Evolutionary conservation across 371 early-diverging fungal genomes (phyloP).

Genomic region (Mucor lusitanicus): DNA sequence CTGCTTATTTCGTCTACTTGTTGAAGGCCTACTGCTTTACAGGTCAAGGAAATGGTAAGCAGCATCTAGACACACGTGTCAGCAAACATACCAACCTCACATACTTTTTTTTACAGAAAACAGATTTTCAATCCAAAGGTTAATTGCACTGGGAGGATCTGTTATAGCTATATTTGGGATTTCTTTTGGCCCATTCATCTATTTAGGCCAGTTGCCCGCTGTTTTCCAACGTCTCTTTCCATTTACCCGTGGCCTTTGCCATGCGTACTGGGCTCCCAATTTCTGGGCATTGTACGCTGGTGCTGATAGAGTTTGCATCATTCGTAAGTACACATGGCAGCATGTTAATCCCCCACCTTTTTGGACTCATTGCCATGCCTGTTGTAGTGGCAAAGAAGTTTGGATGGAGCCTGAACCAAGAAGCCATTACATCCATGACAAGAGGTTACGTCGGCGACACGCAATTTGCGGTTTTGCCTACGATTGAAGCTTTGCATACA

Average conservation of each 20-base stretch:
- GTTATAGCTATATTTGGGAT: slow-evolving; percentile 71
- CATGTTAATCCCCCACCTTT: not conserved
- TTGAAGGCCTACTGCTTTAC: slow-evolving; percentile 82
- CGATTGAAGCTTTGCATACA: slow-evolving; percentile 74
- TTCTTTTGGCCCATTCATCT: slow-evolving; percentile 86
- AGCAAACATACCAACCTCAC: not conserved
- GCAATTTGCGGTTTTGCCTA: slow-evolving; percentile 79
- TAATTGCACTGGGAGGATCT: slow-evolving; percentile 64
- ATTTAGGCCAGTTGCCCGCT: slow-evolving; percentile 69
- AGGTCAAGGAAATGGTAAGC: not conserved
- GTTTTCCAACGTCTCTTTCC: slow-evolving; percentile 91
- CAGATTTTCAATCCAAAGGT: slow-evolving; percentile 42
- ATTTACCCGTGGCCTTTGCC: slow-evolving; percentile 93
- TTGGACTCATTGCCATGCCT: slow-evolving; percentile 21
- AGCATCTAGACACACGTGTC: not conserved
- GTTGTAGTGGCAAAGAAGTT: slow-evolving; percentile 41
- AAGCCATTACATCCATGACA: slow-evolving; percentile 70
- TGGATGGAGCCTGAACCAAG: slow-evolving; percentile 46
- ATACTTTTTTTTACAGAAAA: not conserved
- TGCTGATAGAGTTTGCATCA: slow-evolving; percentile 74
- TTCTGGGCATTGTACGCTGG: slow-evolving; percentile 94
- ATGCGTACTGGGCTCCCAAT: slow-evolving; percentile 98
- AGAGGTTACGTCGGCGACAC: slow-evolving; percentile 94
- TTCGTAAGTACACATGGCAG: slow-evolving; percentile 24
- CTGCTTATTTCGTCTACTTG: slow-evolving; percentile 91